Conservation (phyloP, 2,329 filamentous ascomycete species). For the Neofusicoccum sp. region DNA sequence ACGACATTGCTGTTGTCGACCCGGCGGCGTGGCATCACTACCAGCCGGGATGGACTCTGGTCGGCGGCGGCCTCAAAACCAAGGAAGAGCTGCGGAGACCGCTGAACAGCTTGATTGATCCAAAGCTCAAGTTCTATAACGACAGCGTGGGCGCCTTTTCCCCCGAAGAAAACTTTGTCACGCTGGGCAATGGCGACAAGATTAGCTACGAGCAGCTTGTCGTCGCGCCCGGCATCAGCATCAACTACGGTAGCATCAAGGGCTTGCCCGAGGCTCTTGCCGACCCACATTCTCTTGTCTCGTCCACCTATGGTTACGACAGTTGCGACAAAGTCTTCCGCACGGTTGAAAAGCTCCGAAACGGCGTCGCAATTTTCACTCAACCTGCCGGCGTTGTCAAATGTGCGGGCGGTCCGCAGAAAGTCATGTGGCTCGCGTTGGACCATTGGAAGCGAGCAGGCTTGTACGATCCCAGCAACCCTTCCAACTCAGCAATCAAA, state of each 20-base stretch:
- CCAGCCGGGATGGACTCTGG: conserved; percentile 71
- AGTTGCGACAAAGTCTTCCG: conserved; percentile 41
- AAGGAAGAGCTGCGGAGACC: conserved; percentile 61
- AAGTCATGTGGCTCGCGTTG: conserved; percentile 46
- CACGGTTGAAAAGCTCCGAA: conserved; percentile 35
- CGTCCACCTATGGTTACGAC: conserved; percentile 43
- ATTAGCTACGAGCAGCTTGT: conserved; percentile 67
- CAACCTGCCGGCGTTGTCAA: conserved; percentile 44
- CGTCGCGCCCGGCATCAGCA: conserved; percentile 54
- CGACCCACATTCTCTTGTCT: conserved; percentile 37
- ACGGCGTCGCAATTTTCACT: conserved; percentile 42
- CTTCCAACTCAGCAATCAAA: conserved; percentile 35
- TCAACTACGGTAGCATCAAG: conserved; percentile 35
- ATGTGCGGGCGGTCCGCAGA: conserved; percentile 45
- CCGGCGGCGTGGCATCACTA: conserved; percentile 67
- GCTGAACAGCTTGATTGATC: conserved; percentile 56
- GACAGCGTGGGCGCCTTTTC: conserved; percentile 53
- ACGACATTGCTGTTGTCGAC: conserved; percentile 68
- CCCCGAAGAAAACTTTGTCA: conserved; percentile 61
- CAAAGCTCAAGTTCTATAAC: conserved; percentile 65
- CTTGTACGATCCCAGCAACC: conserved; percentile 33
- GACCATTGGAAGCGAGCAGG: conserved; percentile 42
- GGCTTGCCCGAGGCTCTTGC: conserved; percentile 41
- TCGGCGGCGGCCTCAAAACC: conserved; percentile 66
- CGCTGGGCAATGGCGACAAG: conserved; percentile 57